A percentile compares a stretch with the other conserved stretches of the same genome.
These are phyloP conservation scores for Stereocaulon alpinum DNA, from an alignment of 495 filamentous ascomycete species.

Conservation along the genomic window DNA sequence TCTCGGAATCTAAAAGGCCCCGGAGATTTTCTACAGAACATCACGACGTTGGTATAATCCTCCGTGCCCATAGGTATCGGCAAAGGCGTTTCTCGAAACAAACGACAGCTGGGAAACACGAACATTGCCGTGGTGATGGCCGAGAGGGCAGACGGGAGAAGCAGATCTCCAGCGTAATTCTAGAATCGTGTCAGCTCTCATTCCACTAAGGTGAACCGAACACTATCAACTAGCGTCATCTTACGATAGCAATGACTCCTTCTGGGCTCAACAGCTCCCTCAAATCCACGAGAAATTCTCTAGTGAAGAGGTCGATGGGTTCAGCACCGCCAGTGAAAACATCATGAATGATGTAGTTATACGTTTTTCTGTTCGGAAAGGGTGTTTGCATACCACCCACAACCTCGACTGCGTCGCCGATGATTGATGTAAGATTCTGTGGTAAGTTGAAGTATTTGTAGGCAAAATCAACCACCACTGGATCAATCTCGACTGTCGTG, in stretches of 20 bases:
- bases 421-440: conserved; percentile 63
- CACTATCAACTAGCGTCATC: conserved; percentile 18
- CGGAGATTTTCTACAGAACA: conserved; percentile 42
- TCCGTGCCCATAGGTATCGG: conserved; percentile 1
- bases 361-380: conserved; percentile 37
- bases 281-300: conserved; percentile 65
- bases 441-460: conserved; percentile 73
- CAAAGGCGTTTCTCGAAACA: conserved; percentile 58
- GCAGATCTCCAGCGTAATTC: conserved; percentile 95
- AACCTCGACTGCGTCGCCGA: conserved; percentile 73
- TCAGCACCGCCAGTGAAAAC: conserved; percentile 98
- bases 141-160: conserved; percentile 56
- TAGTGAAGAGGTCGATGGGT: conserved; percentile 76
- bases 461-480: conserved; percentile 74
- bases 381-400: conserved; percentile 42
- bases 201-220: not conserved
- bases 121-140: conserved; percentile 60
- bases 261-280: conserved; percentile 57
- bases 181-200: conserved; percentile 25
- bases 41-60: conserved; percentile 89
- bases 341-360: conserved; percentile 91
- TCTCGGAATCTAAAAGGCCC: conserved; percentile 53
- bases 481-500: conserved; percentile 90
- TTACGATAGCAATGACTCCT: conserved; percentile 83
- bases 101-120: conserved; percentile 69